Percentiles rank a stretch among this genome's conserved stretches.
phyloP scores from a whole-genome alignment of 1,284 basidiomycete genomes.

The Lignosus rhinocerotis region DNA sequence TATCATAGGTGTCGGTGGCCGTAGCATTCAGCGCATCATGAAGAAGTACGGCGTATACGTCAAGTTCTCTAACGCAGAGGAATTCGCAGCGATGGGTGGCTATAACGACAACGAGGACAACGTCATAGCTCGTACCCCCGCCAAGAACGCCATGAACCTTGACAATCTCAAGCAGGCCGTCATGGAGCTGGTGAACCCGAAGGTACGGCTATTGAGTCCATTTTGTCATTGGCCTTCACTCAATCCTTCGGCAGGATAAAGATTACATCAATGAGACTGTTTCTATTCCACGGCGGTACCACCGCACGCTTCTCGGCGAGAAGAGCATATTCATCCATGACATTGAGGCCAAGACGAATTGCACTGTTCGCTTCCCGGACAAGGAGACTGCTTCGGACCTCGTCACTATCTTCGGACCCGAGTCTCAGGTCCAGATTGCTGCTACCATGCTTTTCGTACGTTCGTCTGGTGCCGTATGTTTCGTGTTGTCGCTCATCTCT shows the following conservation, averaged over 20 bases:
- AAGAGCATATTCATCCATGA: constrained; percentile 97
- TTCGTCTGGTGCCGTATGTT: constrained; percentile 16
- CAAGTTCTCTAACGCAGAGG: constrained; percentile 98
- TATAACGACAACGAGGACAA: constrained; percentile 99
- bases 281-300: constrained; percentile 91
- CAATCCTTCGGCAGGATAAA: constrained; percentile 69
- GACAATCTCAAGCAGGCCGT: constrained; percentile 96
- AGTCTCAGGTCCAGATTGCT: constrained; percentile 95
- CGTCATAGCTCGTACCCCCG: constrained; percentile 94
- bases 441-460: constrained; percentile 91
- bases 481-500: constrained; percentile 17
- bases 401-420: constrained; percentile 93
- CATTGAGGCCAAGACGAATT: constrained; percentile 96
- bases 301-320: constrained; percentile 92
- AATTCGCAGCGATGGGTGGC: constrained; percentile 92
- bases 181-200: constrained; percentile 97
- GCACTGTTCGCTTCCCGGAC: constrained; percentile 91
- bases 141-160: constrained; percentile 95
- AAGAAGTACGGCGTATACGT: constrained; percentile 99
- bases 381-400: constrained; percentile 92
- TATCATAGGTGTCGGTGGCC: constrained; percentile 97
- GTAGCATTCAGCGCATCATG: constrained; percentile 99
- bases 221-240: constrained; percentile 3
- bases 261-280: constrained; percentile 95
- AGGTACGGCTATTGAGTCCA: constrained; percentile 50